Evolutionary conservation across 139 green algal species (phyloP), one percentile per base, ranked within the genome.

Genomic region (Raphidocelis subcapitata): DNA sequence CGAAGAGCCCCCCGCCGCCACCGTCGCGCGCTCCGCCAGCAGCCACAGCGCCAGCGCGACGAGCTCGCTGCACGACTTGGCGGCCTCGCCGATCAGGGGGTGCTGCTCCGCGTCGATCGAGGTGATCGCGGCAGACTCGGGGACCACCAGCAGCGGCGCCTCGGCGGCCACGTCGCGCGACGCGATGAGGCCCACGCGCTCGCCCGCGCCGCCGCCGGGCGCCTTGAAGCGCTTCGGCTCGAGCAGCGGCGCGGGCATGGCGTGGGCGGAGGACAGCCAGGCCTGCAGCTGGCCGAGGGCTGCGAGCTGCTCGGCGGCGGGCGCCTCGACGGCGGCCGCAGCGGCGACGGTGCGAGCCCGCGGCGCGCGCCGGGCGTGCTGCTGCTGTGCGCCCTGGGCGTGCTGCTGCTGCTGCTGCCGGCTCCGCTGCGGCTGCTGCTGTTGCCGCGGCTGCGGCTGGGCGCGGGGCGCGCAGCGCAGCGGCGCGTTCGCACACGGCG

Each of bases 11-110:
- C 24, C 54, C 23, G 20, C 61, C 1, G 26, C 23, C 2, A 82
- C 85, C 74, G 87, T 81, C 1, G 62, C 54, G 0, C 86, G 79
- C 81, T 98, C 91, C 10, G 83, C 82, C 72, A 96, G 73, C 5
- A 98, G 82, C 91, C 92, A 97, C 20, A 98, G 84, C 24, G 94
- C 86, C 3, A 98, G 80, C 2, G 80, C 86, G 3, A 92, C 79
- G 26, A 98, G 84, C 82, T 98, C 93, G 55, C 83, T 83, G 29
- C 81, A 73, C 1, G 86, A 83, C 28, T 79, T 78, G 16, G 90
- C 90, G 23, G 65, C 26, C 0, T 52, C 20, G 0, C 84, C 82
- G 28, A 97, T 74, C 24, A 88, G 60, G 1, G 80, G 52, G 54
- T 96, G 80, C 20, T 88, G 75, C 47, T 82, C 76, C 10, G 93